A percentile compares a stretch with the other conserved stretches of the same genome.
Evolutionary conservation across 345 rosid genomes (phyloP).

Genomic region (Odontarrhena argentea): DNA sequence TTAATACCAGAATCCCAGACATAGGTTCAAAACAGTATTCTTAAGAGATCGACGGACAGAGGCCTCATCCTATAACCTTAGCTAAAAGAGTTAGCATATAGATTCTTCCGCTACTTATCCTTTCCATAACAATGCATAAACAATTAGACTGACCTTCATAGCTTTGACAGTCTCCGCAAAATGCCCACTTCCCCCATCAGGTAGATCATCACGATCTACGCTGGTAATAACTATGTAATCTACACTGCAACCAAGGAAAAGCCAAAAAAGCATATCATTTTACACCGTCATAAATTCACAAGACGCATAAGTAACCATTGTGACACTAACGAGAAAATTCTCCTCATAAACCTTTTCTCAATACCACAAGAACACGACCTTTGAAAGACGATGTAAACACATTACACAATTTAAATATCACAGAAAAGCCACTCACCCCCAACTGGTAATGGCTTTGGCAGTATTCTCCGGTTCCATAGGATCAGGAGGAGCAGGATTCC

Average conservation of each 20-base stretch:
- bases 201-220: constrained; percentile 96
- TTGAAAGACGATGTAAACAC: neutral
- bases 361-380: constrained; percentile 5
- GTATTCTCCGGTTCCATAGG: constrained; percentile 94
- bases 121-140: constrained; percentile 5
- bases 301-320: neutral
- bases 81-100: neutral
- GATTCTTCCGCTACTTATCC: neutral
- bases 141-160: constrained; percentile 64
- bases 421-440: constrained; percentile 67
- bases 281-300: neutral
- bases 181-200: constrained; percentile 99
- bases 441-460: constrained; percentile 81
- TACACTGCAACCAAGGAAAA: constrained; percentile 58
- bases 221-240: constrained; percentile 97
- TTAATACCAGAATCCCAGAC: neutral
- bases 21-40: neutral
- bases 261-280: constrained; percentile 16
- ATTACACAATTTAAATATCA: neutral
- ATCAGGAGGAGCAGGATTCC: constrained; percentile 88
- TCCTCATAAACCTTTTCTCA: neutral
- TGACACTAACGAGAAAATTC: neutral
- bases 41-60: constrained; percentile 11
- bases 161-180: constrained; percentile 90
- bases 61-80: neutral